Evolutionary conservation across 208 protist genomes (phyloP).

Genomic region (Naegleria lovaniensis): DNA sequence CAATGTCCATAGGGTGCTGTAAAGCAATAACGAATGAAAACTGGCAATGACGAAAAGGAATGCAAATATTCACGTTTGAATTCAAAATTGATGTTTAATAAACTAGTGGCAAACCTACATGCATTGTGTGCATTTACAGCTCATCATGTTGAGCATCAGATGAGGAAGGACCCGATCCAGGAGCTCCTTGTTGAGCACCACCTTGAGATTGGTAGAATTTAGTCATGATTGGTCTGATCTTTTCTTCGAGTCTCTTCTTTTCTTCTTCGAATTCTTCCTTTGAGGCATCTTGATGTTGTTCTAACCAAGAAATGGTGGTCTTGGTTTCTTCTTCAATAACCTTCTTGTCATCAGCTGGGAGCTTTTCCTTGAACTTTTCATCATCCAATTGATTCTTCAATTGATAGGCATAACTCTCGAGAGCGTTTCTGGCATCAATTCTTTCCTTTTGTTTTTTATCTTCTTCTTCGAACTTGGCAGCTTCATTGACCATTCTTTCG

Average conservation of each 20-base stretch:
- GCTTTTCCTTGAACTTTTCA: constrained; percentile 79
- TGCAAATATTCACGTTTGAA: no score
- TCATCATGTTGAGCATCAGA: constrained; percentile 8
- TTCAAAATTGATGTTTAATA: no score
- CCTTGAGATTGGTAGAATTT: constrained; percentile 60
- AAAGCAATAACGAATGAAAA: no score
- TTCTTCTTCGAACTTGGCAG: constrained; percentile 70
- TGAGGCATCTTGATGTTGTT: constrained; percentile 82
- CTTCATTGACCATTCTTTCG: constrained; percentile 75
- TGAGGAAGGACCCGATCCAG: neutral
- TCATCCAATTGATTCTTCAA: constrained; percentile 86
- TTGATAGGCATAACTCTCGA: constrained; percentile 85
- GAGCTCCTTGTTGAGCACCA: constrained; percentile 24
- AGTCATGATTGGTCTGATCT: constrained; percentile 90
- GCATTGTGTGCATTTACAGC: constrained; percentile 11
- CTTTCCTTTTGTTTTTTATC: constrained; percentile 54
- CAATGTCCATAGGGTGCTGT: no score
- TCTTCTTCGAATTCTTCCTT: constrained; percentile 86
- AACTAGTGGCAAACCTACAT: no score
- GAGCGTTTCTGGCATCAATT: constrained; percentile 68
- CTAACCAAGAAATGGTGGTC: constrained; percentile 84
- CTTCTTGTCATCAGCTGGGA: constrained; percentile 77
- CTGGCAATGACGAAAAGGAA: no score
- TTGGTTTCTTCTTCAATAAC: constrained; percentile 73
- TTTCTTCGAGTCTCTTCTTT: constrained; percentile 78